Evolutionary conservation across 352 stramenopile genomes (phyloP), one percentile per base, ranked within the genome.

Genomic region (Pythium coloratum): DNA sequence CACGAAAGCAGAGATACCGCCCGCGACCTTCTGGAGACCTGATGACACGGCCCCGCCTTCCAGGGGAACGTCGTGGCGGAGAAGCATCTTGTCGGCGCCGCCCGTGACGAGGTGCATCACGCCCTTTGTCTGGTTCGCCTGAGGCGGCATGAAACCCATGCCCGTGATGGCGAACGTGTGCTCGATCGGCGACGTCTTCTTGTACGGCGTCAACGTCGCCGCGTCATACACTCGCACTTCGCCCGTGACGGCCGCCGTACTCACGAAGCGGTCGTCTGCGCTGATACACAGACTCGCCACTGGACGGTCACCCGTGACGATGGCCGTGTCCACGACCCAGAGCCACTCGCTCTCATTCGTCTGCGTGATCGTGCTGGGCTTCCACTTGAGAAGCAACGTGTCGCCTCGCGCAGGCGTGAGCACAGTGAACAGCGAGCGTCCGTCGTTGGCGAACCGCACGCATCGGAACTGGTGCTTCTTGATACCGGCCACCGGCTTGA

Each of bases 111-210:
- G 68, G 24, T 91, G 73, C 38, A 79, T 73, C 12, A 76, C 18
- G 20, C 66, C 70, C 3, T 74, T 69, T 16, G 76, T 69, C 20
- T 51, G 44, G 18, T 77, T 81, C 54, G 81, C 73, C 5, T 55
- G 62, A 0, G 70, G 57, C 6, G 72, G 64, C n/a, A 76, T 73
- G 53, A 91, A 93, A 38, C 80, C 88, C 80, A 95, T 89, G 33
- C 87, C 87, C 6, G 87, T 95, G 68, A 95, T 92, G 26, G 87
- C 87, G 51, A 95, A 94, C 34, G 76, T 79, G 67, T 95, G 87
- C 67, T 92, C 73, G 46, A 84, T 76, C 9, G 66, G 75, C 26
- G 78, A 89, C 20, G 69, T 64, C 56, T 78, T 82, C 46, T 80
- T 81, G 71, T 90, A 90, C 53, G 76, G 66, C 16, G 77, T 66